Evolutionary conservation across 768 basidiomycete genomes (phyloP).

Genomic region (Lactarius psammicola): DNA sequence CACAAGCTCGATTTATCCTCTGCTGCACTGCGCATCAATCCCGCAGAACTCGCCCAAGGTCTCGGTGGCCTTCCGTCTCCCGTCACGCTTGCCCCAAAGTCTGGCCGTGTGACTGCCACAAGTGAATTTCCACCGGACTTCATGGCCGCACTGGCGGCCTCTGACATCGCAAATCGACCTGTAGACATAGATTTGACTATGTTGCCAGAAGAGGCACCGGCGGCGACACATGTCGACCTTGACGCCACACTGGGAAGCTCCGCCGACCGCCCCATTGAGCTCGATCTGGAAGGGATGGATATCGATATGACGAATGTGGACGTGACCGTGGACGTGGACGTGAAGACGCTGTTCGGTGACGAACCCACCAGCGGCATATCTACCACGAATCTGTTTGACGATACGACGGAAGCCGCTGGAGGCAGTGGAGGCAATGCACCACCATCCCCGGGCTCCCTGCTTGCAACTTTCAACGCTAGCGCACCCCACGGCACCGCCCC

Average conservation of each 20-base stretch:
- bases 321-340: constrained; percentile 35
- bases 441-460: constrained; percentile 32
- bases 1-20: constrained; percentile 83
- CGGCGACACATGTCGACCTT: constrained; percentile 37
- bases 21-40: constrained; percentile 58
- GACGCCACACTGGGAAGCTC: constrained; percentile 53
- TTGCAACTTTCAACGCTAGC: constrained; percentile 17
- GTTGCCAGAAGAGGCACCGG: constrained; percentile 30
- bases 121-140: constrained; percentile 54
- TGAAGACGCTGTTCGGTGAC: constrained; percentile 50
- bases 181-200: constrained; percentile 59
- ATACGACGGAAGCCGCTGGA: constrained; percentile 15
- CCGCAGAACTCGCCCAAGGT: constrained; percentile 60
- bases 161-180: constrained; percentile 36
- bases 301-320: constrained; percentile 49
- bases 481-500: constrained; percentile 14
- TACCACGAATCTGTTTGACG: constrained; percentile 31
- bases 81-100: constrained; percentile 78
- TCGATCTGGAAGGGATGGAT: constrained; percentile 74
- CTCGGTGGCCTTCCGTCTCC: constrained; percentile 67
- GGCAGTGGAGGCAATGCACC: constrained; percentile 19
- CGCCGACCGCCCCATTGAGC: constrained; percentile 78
- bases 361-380: constrained; percentile 33
- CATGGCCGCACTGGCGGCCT: constrained; percentile 52
- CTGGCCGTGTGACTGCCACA: constrained; percentile 53